These are phyloP conservation scores for Hydnomerulius pinastri DNA, from an alignment of 768 basidiomycete genomes.

Conservation along the genomic window DNA sequence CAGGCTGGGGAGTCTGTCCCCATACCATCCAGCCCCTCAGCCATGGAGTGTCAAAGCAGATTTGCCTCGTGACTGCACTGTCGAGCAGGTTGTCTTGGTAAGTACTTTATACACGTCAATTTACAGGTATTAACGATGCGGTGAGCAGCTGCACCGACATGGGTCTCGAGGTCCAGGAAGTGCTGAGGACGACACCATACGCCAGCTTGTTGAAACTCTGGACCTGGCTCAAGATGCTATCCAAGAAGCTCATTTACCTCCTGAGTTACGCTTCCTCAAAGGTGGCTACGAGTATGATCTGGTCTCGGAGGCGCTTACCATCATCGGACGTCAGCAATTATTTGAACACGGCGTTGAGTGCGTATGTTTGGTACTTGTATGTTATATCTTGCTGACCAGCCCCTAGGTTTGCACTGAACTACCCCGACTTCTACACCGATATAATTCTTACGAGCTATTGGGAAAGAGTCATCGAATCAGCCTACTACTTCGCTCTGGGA, in stretches of 20 bases:
- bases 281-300: conserved; percentile 31
- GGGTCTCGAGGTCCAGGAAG: conserved; percentile 35
- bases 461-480: conserved; percentile 33
- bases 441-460: neutral
- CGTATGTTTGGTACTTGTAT: neutral
- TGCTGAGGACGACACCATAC: conserved; percentile 28
- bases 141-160: conserved; percentile 36
- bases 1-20: conserved; percentile 34
- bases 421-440: conserved; percentile 4
- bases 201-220: conserved; percentile 31
- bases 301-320: conserved; percentile 35
- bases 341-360: conserved; percentile 39
- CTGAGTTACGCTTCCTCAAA: conserved; percentile 33
- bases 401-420: conserved; percentile 5
- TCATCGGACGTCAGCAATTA: conserved; percentile 33
- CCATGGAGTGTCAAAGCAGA: conserved; percentile 24
- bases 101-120: neutral
- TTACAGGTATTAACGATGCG: neutral
- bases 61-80: conserved; percentile 33
- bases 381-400: neutral
- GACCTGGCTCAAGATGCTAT: conserved; percentile 19
- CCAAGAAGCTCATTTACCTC: conserved; percentile 28
- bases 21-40: conserved; percentile 30
- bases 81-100: conserved; percentile 38
- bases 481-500: conserved; percentile 39